phyloP scores from a whole-genome alignment of 345 rosid genomes.

The Aquilaria yunnanensis region DNA sequence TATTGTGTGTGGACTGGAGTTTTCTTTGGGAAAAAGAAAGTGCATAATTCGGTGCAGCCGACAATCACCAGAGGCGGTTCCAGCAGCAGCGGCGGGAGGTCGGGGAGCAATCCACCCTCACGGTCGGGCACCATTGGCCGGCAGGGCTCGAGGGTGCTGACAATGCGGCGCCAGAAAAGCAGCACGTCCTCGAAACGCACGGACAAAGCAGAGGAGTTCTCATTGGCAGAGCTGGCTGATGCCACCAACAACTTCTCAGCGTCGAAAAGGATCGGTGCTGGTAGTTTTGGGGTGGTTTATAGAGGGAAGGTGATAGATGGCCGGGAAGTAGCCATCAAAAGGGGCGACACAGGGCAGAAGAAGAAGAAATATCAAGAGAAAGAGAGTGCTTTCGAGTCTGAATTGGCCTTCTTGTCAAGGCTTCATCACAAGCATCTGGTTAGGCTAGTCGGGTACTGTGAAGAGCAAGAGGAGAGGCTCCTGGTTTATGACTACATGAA shows the following conservation, averaged over 20 bases:
- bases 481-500: conserved; percentile 88
- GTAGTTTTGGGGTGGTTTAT: conserved; percentile 90
- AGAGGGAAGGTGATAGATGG: conserved; percentile 63
- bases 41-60: conserved; percentile 93
- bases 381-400: conserved; percentile 88
- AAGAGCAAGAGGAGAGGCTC: conserved; percentile 72
- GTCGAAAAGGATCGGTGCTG: conserved; percentile 79
- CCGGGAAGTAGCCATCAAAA: conserved; percentile 83
- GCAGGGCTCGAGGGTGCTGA: conserved; percentile 56
- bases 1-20: conserved; percentile 75
- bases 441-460: conserved; percentile 81
- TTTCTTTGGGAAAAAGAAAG: conserved; percentile 76
- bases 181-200: conserved; percentile 81
- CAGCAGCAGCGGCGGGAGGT: conserved; percentile 28
- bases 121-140: conserved; percentile 66
- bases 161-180: conserved; percentile 85
- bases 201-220: conserved; percentile 76
- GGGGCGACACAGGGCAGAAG: conserved; percentile 65
- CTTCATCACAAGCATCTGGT: conserved; percentile 92
- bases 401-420: conserved; percentile 72
- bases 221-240: conserved; percentile 54
- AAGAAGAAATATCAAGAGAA: conserved; percentile 78
- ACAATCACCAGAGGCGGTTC: conserved; percentile 69
- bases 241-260: conserved; percentile 71
- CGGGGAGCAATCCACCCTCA: conserved; percentile 42